Evolutionary conservation across 1,139 yeast species (phyloP), one percentile per base, ranked within the genome.

Genomic region (Geotrichum australiense): DNA sequence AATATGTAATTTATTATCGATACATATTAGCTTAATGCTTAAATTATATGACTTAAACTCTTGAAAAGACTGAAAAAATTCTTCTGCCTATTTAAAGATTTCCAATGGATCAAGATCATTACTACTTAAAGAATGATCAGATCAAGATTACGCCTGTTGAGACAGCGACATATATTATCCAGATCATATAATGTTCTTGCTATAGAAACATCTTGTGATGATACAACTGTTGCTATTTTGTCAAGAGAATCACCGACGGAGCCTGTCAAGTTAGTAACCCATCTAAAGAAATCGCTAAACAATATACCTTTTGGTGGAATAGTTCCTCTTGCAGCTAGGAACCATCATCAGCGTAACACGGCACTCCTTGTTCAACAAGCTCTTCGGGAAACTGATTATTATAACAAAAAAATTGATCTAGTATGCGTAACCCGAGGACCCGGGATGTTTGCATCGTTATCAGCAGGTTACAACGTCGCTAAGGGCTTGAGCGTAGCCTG

Each of bases 361-460:
- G 78, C 79, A 0, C 55, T 60, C 0, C 54, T 75, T 16, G 73
- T 76, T 0, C 47, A 59, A 20, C 53, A 62, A 12, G 53, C 74
- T 1, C 52, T 76, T 11, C 35, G 25, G 0, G 49, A 56, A 14
- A 53, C 66, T 38, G 55, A 57, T 1, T 44, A 22, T 5, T 12
- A 16, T 11, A 24, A 7, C 2, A 16, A 20, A 1, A 71, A 73
- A 1, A 87, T 94, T 0, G 95, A 85, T 56, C 57, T 91, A 35
- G 71, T 91, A 2, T 83, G 95, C 58, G 95, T 82, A 7, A 91
- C 99, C 0, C 66, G 94, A 52, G 99, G 99, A 0, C 99, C 99
- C 0, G 99, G 99, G 0, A 87, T 93, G 96, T 74, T 80, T 12
- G 96, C 96, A 0, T 81, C 94, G 0, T 65, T 91, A 16, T 73